These are phyloP conservation scores for Goniomonas avonlea DNA, from an alignment of 78 protist genomes.

Conservation along the genomic window DNA sequence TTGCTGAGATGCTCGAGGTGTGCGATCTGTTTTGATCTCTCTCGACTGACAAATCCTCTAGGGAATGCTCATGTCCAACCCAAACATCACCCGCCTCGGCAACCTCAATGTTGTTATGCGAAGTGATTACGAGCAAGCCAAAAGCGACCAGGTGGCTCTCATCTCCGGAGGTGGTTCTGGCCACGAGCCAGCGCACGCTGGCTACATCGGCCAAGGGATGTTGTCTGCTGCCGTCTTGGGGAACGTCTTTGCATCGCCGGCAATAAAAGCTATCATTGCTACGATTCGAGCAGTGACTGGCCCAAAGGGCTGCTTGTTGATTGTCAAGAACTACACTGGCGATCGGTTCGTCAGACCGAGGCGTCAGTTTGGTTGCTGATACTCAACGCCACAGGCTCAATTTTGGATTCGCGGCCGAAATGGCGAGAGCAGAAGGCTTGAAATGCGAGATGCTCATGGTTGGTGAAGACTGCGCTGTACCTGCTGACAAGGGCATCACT, in stretches of 20 bases:
- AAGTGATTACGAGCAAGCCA: no score
- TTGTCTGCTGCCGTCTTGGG: conserved; percentile 36
- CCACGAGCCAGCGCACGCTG: conserved; percentile 9
- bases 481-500: conserved; percentile 4
- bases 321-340: conserved; percentile 61
- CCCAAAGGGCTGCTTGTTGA: conserved; percentile 42
- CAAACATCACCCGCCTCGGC: no score
- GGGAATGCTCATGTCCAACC: no score
- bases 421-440: conserved; percentile 17
- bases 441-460: conserved; percentile 39
- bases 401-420: conserved; percentile 34
- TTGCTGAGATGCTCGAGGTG: conserved; percentile 50
- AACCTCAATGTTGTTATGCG: no score
- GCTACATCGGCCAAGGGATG: conserved; percentile 49
- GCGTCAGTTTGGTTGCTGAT: no score
- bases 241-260: conserved; percentile 53
- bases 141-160: background rate
- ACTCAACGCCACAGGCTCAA: conserved; percentile 25
- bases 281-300: conserved; percentile 47
- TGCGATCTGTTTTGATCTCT: no score
- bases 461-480: conserved; percentile 48
- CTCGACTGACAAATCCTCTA: no score
- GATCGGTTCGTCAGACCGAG: no score
- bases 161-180: conserved; percentile 32
- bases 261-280: conserved; percentile 23